phyloP scores from a whole-genome alignment of 345 rosid species.

The Arabidopsis suecica region DNA sequence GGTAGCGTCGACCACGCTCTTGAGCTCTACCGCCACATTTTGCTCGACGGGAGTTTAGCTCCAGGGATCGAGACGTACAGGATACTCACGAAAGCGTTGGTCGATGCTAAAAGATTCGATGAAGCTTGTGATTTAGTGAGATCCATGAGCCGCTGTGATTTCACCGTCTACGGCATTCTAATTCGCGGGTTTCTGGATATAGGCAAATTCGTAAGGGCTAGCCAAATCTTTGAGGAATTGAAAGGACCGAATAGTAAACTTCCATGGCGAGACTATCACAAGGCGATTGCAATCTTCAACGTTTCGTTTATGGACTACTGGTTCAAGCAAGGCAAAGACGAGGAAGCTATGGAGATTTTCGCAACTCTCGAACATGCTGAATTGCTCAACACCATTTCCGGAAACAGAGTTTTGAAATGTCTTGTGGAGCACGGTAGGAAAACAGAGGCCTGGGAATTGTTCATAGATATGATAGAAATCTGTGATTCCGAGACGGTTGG shows the following conservation, averaged over 20 bases:
- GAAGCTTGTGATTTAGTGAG: conserved; percentile 7
- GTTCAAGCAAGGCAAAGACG: background rate
- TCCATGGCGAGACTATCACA: background rate
- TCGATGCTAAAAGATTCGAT: background rate
- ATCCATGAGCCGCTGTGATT: background rate
- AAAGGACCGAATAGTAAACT: background rate
- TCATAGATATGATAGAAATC: background rate
- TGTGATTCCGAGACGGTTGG: background rate
- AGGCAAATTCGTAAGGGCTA: background rate
- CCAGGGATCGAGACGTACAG: background rate
- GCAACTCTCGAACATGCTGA: background rate
- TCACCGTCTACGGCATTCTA: background rate
- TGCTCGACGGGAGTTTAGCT: background rate
- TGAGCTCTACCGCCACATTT: background rate
- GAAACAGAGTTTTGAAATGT: background rate
- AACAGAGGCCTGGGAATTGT: conserved; percentile 14
- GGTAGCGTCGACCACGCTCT: too few relatives aligned
- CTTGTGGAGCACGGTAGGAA: conserved; percentile 6
- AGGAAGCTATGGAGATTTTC: background rate
- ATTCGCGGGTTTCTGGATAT: background rate
- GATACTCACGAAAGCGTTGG: background rate
- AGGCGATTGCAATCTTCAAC: background rate
- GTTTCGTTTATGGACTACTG: background rate
- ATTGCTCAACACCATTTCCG: background rate
- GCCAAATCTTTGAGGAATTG: background rate